These are phyloP conservation scores for Populus simonii DNA, from an alignment of 345 rosid genomes.

Conservation along the genomic window DNA sequence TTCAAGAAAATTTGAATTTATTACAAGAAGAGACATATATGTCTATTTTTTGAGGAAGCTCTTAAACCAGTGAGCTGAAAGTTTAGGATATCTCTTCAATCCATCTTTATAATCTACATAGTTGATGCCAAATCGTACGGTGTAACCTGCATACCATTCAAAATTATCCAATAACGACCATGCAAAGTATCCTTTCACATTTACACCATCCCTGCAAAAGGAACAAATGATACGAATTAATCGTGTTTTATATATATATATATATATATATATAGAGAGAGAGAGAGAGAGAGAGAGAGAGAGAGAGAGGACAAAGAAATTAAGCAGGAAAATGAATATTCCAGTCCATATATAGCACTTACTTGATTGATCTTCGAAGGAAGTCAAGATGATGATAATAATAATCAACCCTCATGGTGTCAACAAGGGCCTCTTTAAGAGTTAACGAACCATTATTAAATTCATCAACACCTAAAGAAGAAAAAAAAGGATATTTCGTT, in stretches of 20 bases:
- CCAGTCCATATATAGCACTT: background rate
- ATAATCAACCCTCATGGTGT: slow-evolving; percentile 32
- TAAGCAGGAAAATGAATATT: too few relatives aligned
- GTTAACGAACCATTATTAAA: slow-evolving; percentile 28
- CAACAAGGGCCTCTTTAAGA: slow-evolving; percentile 30
- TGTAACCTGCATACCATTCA: slow-evolving; percentile 20
- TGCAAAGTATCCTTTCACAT: slow-evolving; percentile 29
- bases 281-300: too few relatives aligned
- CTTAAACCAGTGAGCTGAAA: slow-evolving; percentile 18
- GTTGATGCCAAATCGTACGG: slow-evolving; percentile 23
- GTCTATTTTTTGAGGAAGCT: slow-evolving; percentile 9
- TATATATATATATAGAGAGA: too few relatives aligned
- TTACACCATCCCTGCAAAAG: slow-evolving; percentile 11
- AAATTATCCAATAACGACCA: slow-evolving; percentile 27
- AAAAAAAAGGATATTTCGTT: too few relatives aligned
- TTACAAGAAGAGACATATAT: too few relatives aligned
- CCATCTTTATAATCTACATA: slow-evolving; percentile 21
- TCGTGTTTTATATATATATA: too few relatives aligned
- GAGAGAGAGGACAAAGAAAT: too few relatives aligned
- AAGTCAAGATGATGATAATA: slow-evolving; percentile 30
- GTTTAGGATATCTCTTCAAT: slow-evolving; percentile 24
- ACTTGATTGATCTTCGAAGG: slow-evolving; percentile 33
- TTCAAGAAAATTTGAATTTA: too few relatives aligned
- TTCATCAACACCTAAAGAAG: slow-evolving; percentile 26
- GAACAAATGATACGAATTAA: background rate